Conservation (phyloP, 83 land plant genomes). For the Thuja plicata region DNA sequence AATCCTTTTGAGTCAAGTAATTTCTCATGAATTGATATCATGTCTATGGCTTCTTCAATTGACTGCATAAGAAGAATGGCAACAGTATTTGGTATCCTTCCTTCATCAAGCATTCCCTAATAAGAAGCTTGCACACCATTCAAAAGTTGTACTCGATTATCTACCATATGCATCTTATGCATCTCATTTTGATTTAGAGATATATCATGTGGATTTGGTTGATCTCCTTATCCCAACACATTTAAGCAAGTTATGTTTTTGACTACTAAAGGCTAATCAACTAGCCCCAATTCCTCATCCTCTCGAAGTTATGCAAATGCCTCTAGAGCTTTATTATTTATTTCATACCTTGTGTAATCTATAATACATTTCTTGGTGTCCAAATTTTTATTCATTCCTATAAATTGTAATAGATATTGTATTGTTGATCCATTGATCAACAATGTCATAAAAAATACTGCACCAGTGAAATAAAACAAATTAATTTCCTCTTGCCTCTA, state of each 20-base stretch:
- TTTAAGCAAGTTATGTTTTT: constrained; percentile 70
- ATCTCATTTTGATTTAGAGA: constrained; percentile 31
- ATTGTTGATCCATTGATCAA: constrained; percentile 92
- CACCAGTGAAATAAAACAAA: constrained; percentile 96
- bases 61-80: constrained; percentile 91
- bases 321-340: constrained; percentile 78
- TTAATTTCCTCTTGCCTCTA: constrained; percentile 49
- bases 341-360: constrained; percentile 76
- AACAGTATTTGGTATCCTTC: constrained; percentile 74
- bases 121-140: constrained; percentile 80
- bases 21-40: constrained; percentile 41
- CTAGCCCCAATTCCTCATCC: constrained; percentile 96
- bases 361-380: constrained; percentile 60
- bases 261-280: constrained; percentile 81
- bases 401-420: constrained; percentile 70
- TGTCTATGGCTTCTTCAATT: constrained; percentile 95
- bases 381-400: constrained; percentile 55
- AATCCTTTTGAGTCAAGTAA: constrained; percentile 87
- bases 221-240: constrained; percentile 46
- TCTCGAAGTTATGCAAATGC: constrained; percentile 91
- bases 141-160: constrained; percentile 66
- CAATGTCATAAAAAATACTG: constrained; percentile 92
- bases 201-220: constrained; percentile 56
- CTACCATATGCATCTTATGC: constrained; percentile 49
- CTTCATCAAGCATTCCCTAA: constrained; percentile 95